phyloP scores from a whole-genome alignment of 345 rosid species.

The Brassica nigra region DNA sequence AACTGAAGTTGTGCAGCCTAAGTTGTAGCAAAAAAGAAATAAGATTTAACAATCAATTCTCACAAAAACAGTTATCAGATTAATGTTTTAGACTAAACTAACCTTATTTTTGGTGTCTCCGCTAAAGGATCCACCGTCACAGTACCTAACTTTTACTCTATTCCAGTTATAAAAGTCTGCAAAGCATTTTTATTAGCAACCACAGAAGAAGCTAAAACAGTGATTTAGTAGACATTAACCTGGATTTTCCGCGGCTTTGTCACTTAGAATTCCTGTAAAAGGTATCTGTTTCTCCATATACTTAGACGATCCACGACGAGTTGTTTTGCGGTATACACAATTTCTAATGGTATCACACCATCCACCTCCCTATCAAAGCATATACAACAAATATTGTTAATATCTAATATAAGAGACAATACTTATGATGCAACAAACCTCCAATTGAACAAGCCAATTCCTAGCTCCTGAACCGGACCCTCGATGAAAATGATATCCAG shows the following conservation, averaged over 20 bases:
- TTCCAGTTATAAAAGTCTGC: constrained; percentile 97
- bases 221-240: constrained; percentile 43
- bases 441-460: constrained; percentile 75
- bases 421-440: constrained; percentile 45
- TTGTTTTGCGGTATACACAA: constrained; percentile 74
- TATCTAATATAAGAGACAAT: not conserved
- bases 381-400: not conserved
- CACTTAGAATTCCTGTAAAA: constrained; percentile 79
- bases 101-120: constrained; percentile 83
- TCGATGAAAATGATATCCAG: constrained; percentile 71
- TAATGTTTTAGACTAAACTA: not conserved
- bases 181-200: constrained; percentile 17
- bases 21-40: not conserved
- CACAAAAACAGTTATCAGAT: not conserved
- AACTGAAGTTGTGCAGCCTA: constrained; percentile 85
- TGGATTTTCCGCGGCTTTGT: constrained; percentile 73
- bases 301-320: constrained; percentile 72
- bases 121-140: constrained; percentile 91
- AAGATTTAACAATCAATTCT: not conserved
- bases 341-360: constrained; percentile 83
- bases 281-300: constrained; percentile 83
- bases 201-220: not conserved
- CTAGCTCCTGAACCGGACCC: constrained; percentile 70
- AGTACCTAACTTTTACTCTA: constrained; percentile 82
- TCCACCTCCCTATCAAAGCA: constrained; percentile 84